Conservation (phyloP, 352 stramenopile genomes). For the Phytophthora podocarpi region DNA sequence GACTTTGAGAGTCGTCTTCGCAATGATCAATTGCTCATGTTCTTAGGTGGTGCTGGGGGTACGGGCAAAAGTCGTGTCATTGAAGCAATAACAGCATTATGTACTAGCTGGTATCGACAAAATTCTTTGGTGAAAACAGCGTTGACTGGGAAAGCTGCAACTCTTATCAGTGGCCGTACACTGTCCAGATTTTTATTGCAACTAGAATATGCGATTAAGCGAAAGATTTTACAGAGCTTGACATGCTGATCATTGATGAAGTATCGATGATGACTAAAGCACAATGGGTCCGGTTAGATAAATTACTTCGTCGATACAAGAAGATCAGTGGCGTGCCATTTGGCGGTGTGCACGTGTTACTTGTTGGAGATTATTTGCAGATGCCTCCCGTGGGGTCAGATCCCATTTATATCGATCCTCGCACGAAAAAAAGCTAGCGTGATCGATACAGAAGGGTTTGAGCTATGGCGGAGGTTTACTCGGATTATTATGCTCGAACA, state of each 20-base stretch:
- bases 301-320: not conserved
- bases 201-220: not conserved
- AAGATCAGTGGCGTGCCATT: not conserved
- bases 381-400: slow-evolving; percentile 3
- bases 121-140: not conserved
- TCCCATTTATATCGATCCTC: not conserved
- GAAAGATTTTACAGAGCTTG: not conserved
- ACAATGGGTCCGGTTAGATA: not conserved
- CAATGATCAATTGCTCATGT: slow-evolving; percentile 3
- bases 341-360: slow-evolving; percentile 1
- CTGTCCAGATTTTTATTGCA: not conserved
- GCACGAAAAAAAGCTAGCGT: not conserved
- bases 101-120: not conserved
- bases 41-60: slow-evolving; percentile 1
- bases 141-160: not conserved
- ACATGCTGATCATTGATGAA: not conserved
- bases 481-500: not conserved
- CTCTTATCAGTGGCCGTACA: too few species aligned
- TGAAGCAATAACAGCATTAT: not conserved
- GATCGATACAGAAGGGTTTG: not conserved
- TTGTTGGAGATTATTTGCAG: slow-evolving; percentile 11
- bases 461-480: not conserved
- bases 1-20: too few species aligned
- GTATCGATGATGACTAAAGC: slow-evolving; percentile 11
- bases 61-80: slow-evolving; percentile 8